A percentile compares a stretch with the other conserved stretches of the same genome.
phyloP scores from a whole-genome alignment of 176 grass and related monocot species.

The Paspalum vaginatum region DNA sequence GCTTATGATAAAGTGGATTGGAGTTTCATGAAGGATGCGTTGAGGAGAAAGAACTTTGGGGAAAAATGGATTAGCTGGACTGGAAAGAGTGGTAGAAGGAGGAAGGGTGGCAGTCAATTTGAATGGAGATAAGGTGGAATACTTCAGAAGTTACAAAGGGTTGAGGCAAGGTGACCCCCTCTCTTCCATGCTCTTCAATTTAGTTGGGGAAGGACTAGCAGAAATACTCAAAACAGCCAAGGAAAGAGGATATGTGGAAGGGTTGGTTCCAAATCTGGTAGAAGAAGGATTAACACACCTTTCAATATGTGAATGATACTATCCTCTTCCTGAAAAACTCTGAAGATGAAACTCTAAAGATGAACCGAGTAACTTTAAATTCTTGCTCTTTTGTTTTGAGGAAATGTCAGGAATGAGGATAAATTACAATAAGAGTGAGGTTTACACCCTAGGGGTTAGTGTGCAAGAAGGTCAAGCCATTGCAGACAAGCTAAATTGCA shows the following conservation, averaged over 20 bases:
- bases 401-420: too few species aligned
- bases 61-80: too few species aligned
- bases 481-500: too few species aligned
- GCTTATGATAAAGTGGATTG: too few species aligned
- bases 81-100: background rate
- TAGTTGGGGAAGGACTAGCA: background rate
- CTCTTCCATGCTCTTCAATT: accelerated
- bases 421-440: too few species aligned
- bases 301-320: background rate
- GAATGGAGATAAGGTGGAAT: accelerated
- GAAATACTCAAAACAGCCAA: accelerated
- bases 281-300: background rate
- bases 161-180: background rate
- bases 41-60: too few species aligned
- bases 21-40: accelerated
- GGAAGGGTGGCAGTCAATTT: background rate
- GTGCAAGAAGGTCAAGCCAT: accelerated
- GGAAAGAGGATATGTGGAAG: accelerated
- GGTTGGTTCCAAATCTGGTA: accelerated
- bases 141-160: background rate
- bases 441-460: too few species aligned
- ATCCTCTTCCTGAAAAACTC: background rate
- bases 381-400: background rate
- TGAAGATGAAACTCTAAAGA: accelerated
- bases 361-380: background rate